phyloP scores from a whole-genome alignment of 2,329 filamentous ascomycete genomes.

The Fusarium sp. region DNA sequence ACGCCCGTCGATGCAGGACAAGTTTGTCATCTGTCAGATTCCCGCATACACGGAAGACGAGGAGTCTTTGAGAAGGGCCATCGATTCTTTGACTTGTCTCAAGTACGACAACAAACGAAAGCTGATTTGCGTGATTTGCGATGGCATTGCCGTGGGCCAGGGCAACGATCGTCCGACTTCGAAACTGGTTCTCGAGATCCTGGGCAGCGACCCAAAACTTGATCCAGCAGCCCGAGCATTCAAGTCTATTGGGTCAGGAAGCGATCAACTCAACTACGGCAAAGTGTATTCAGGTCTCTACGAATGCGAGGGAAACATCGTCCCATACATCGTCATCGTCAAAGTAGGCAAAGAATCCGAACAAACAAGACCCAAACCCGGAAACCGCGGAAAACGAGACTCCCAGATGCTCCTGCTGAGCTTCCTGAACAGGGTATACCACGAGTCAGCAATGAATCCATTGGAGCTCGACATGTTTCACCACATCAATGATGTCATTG shows the following conservation, averaged over 20 bases:
- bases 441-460: conserved; percentile 91
- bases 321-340: conserved; percentile 93
- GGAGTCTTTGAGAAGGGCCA: conserved; percentile 88
- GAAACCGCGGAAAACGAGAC: conserved; percentile 98
- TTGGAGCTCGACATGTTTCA: conserved; percentile 98
- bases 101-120: conserved; percentile 99
- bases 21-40: conserved; percentile 98
- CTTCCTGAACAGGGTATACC: conserved; percentile 97
- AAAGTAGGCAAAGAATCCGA: conserved; percentile 98
- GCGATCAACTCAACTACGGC: conserved; percentile 94
- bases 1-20: conserved; percentile 91
- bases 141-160: conserved; percentile 94
- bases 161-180: conserved; percentile 97
- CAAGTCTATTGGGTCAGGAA: conserved; percentile 87
- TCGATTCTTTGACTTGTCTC: conserved; percentile 92
- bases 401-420: conserved; percentile 95
- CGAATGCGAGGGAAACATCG: conserved; percentile 96
- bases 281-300: conserved; percentile 99
- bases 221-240: conserved; percentile 94
- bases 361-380: conserved; percentile 87
- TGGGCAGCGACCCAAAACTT: conserved; percentile 95
- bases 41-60: conserved; percentile 98
- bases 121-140: conserved; percentile 93
- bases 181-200: conserved; percentile 96
- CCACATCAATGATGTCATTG: conserved; percentile 99